Conservation (phyloP, 306 rosid genomes). For the Sicyos edulis region DNA sequence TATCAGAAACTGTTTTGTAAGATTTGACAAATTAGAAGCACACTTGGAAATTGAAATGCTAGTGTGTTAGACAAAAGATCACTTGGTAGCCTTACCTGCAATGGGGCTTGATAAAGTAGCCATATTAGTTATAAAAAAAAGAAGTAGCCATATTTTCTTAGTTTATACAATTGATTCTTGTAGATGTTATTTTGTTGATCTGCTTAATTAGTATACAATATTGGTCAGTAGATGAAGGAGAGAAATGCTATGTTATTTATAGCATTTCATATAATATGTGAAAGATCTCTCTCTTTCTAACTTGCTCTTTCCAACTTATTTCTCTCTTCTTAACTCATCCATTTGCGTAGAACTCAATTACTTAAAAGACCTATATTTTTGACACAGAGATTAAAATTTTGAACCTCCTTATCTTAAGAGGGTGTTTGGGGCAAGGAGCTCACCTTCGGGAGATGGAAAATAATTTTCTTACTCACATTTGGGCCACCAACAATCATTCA, state of each 20-base stretch:
- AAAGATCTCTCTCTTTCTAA: no score
- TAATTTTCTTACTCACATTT: no score
- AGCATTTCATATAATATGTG: no score
- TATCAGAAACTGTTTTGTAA: constrained; percentile 9
- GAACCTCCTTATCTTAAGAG: no score
- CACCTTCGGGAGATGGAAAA: no score
- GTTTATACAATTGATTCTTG: not conserved
- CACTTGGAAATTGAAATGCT: not conserved
- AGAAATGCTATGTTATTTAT: not conserved
- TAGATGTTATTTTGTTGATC: not conserved
- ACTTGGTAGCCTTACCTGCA: not conserved
- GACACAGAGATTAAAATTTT: no score
- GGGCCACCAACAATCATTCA: no score
- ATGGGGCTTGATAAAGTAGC: not conserved
- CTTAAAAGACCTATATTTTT: not conserved
- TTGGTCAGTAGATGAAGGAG: not conserved
- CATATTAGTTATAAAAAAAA: no score
- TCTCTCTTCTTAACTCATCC: no score
- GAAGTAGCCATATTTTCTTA: not conserved
- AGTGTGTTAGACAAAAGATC: not conserved
- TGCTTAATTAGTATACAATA: not conserved
- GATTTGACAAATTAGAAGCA: not conserved
- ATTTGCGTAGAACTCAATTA: no score
- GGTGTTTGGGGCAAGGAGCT: no score
- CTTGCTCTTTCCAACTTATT: no score